Base-by-base conservation (phyloP, 371 early-diverging fungal species). In the Actinomucor elegans region DNA sequence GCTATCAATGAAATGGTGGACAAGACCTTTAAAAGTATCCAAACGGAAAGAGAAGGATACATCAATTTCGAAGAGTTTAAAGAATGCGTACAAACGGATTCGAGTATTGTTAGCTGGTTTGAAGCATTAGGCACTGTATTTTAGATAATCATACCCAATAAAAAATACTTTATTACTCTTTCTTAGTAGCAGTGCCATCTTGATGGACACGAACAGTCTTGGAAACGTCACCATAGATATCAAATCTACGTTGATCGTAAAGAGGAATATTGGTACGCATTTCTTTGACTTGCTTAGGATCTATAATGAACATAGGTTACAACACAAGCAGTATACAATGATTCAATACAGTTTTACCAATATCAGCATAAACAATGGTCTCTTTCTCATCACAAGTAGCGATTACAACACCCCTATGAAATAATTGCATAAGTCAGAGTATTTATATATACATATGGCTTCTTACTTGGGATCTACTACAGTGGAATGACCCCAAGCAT, bases 1-100 rank as follows among this genome's bases (percentile, higher is more conserved):
- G 94, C 96, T 1, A 90, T 94, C 40, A 87, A 90, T 51, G 93
- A 94, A 55, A 91, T 97, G 91, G 92, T 95, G n/a, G 91, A 92
- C 50, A 88, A 88, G 65, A 88, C 91, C 5, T 89, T 92, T 50
- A 61, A 68, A 32, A 81, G 78, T 17, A 88, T 92, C 29, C 79
- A 81, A 32, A 84, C 84, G 1, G 74, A 69, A 48, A 69, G 80
- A 32, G 72, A 77, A 34, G 87, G 88, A 14, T 85, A 66, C 43
- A 83, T 94, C 47, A 85, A 83, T 5, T 79, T 83, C 51, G 86
- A 88, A 32, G 93, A 93, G 72, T 95, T 96, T 59, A 64, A 73
- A 38, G 73, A 68, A 34, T 91, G 90, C 48, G 83, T 85, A 5
- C 72, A 79, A 23, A 77, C 71, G n/a, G 88, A 90, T 54, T 73